These are phyloP conservation scores for Colletotrichum musae DNA, from an alignment of 2,329 filamentous ascomycete genomes.

Conservation along the genomic window DNA sequence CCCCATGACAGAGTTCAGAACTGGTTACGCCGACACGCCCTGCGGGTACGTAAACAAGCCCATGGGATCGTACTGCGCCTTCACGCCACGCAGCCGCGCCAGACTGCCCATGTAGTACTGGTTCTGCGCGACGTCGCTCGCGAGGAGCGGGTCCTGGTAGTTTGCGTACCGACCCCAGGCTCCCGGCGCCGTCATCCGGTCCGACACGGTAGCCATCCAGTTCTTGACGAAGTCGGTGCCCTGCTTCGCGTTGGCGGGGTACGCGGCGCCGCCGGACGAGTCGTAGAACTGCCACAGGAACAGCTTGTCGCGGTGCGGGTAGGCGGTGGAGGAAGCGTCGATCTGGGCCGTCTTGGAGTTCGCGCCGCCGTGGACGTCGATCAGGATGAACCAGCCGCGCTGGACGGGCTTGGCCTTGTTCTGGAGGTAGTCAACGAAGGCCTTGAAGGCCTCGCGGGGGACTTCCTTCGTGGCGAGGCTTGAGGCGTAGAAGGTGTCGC, in stretches of 20 bases:
- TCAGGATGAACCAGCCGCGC: conserved; percentile 52
- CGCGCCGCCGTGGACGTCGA: conserved; percentile 52
- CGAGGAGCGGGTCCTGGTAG: conserved; percentile 65
- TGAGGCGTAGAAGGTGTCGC: conserved; percentile 49
- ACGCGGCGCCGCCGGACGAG: conserved; percentile 48
- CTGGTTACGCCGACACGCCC: conserved; percentile 7
- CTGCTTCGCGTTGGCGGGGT: conserved; percentile 51
- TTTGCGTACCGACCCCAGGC: conserved; percentile 67
- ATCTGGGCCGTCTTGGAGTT: conserved; percentile 55
- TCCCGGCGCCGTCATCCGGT: conserved; percentile 50
- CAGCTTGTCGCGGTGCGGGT: conserved; percentile 59
- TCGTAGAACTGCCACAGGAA: conserved; percentile 67
- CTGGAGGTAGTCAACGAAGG: conserved; percentile 48
- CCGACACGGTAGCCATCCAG: conserved; percentile 56
- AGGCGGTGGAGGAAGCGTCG: conserved; percentile 49
- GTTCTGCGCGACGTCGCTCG: conserved; percentile 61
- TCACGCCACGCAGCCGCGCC: conserved; percentile 53
- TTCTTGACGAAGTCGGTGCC: conserved; percentile 54
- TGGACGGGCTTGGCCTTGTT: conserved; percentile 41
- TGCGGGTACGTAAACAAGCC: conserved; percentile 60
- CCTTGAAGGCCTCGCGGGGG: conserved; percentile 42
- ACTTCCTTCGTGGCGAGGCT: conserved; percentile 49
- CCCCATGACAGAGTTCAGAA: background rate
- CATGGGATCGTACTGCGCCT: conserved; percentile 56
- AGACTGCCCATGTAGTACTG: conserved; percentile 63